These are phyloP conservation scores for Pecoramyces ruminantium DNA, from an alignment of 192 early-diverging fungal genomes.

Conservation along the genomic window DNA sequence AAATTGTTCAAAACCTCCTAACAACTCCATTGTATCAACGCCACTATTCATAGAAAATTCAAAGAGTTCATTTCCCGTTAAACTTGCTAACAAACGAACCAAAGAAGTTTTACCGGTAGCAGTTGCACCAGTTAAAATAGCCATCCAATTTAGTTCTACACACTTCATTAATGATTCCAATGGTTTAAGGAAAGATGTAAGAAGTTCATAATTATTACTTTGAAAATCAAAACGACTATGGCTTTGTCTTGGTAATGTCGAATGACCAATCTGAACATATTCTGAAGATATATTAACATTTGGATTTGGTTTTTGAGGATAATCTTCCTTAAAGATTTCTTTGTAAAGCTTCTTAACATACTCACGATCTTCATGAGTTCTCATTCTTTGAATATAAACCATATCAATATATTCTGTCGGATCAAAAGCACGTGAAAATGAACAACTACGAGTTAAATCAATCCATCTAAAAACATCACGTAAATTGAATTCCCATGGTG, in stretches of 20 bases:
- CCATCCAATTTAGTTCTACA: conserved; percentile 80
- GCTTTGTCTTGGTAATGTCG: conserved; percentile 5
- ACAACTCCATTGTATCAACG: conserved; percentile 83
- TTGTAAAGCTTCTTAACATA: conserved; percentile 33
- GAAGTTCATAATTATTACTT: conserved; percentile 44
- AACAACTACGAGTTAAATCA: conserved; percentile 35
- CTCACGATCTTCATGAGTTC: conserved; percentile 55
- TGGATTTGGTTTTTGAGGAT: not conserved
- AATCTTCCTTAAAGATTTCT: conserved; percentile 25
- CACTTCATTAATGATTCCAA: conserved; percentile 71
- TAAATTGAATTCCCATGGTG: conserved; percentile 97
- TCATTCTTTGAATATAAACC: conserved; percentile 80
- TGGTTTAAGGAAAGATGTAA: conserved; percentile 21
- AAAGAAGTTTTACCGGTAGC: conserved; percentile 78
- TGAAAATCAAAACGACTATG: conserved; percentile 13
- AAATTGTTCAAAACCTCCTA: conserved; percentile 96
- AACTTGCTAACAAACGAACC: conserved; percentile 59
- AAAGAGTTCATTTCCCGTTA: conserved; percentile 66
- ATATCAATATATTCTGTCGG: conserved; percentile 59
- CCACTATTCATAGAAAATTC: conserved; percentile 93
- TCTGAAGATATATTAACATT: conserved; percentile 4
- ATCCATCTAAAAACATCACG: conserved; percentile 94
- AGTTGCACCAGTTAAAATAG: conserved; percentile 70
- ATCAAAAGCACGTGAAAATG: conserved; percentile 1
- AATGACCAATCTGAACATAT: conserved; percentile 5